These are phyloP conservation scores for Lodderomyces theae DNA, from an alignment of 1,139 yeast genomes.

Conservation along the genomic window DNA sequence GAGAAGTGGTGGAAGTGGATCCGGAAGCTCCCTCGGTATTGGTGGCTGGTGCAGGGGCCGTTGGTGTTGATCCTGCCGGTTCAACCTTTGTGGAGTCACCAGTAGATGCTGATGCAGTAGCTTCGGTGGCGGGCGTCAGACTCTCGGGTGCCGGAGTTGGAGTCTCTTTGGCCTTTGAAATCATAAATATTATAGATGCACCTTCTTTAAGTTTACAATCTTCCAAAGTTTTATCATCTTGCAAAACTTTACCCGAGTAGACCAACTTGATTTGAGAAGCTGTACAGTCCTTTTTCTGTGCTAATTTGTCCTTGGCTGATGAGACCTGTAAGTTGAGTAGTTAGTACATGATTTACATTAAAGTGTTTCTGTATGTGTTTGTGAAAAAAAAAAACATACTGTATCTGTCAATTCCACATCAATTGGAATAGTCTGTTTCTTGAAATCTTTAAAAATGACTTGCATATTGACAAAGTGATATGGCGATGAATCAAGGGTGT, in stretches of 20 bases:
- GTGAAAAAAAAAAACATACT: slow-evolving; percentile 38
- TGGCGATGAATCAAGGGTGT: not conserved
- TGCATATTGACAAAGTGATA: slow-evolving; percentile 49
- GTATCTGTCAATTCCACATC: slow-evolving; percentile 72
- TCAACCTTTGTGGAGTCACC: slow-evolving; percentile 15
- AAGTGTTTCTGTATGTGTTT: too few species aligned
- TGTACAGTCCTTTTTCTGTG: slow-evolving; percentile 66
- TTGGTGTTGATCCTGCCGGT: slow-evolving; percentile 16
- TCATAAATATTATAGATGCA: slow-evolving; percentile 91
- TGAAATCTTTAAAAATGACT: slow-evolving; percentile 84
- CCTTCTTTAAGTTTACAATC: slow-evolving; percentile 79
- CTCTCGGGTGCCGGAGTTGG: slow-evolving; percentile 17
- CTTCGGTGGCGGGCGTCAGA: slow-evolving; percentile 10
- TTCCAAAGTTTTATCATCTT: slow-evolving; percentile 74
- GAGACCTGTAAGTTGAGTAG: slow-evolving; percentile 41
- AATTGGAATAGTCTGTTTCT: slow-evolving; percentile 81
- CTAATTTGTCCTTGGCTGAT: slow-evolving; percentile 71
- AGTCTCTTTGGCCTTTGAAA: slow-evolving; percentile 51
- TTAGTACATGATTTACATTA: not conserved
- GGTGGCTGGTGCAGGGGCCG: slow-evolving; percentile 17
- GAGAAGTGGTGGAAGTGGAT: slow-evolving; percentile 13
- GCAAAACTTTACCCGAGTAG: slow-evolving; percentile 87
- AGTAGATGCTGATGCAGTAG: slow-evolving; percentile 22
- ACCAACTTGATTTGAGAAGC: slow-evolving; percentile 81
- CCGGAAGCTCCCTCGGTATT: slow-evolving; percentile 4